Evolutionary conservation across 257 asterid genomes (phyloP).

Genomic region (Solanum pinnatisectum): DNA sequence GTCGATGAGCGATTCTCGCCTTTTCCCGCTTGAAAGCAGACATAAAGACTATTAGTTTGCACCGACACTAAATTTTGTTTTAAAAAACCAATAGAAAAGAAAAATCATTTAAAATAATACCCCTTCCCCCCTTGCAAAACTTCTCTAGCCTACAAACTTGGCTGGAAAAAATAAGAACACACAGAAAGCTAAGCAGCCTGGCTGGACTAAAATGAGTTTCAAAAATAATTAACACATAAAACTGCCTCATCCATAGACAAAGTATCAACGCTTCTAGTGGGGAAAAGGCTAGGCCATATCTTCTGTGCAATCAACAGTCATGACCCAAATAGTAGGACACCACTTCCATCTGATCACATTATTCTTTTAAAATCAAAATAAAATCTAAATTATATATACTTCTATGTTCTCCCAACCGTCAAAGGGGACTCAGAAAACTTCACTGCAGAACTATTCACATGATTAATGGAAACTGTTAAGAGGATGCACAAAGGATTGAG

Average conservation of each 20-base stretch:
- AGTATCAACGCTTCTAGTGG: background rate
- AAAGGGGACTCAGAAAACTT: background rate
- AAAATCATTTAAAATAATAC: background rate
- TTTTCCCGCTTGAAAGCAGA: background rate
- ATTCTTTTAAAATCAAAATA: background rate
- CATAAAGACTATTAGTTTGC: background rate
- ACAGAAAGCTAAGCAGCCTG: background rate
- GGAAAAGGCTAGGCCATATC: background rate
- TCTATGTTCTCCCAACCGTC: background rate
- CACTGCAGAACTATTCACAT: background rate
- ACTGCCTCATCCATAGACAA: background rate
- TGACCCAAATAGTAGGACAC: background rate
- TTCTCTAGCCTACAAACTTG: background rate
- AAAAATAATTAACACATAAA: background rate
- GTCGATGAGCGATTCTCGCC: background rate
- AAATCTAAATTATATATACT: background rate
- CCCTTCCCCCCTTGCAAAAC: background rate
- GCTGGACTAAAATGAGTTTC: background rate
- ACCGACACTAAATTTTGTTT: background rate
- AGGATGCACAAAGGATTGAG: background rate
- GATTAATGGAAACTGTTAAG: background rate
- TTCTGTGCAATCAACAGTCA: background rate
- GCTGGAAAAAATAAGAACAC: background rate
- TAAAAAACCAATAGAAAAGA: background rate
- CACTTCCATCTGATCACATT: background rate